Evolutionary conservation across 2,329 filamentous ascomycete genomes (phyloP), one percentile per base, ranked within the genome.

Genomic region (Mycogone perniciosa): DNA sequence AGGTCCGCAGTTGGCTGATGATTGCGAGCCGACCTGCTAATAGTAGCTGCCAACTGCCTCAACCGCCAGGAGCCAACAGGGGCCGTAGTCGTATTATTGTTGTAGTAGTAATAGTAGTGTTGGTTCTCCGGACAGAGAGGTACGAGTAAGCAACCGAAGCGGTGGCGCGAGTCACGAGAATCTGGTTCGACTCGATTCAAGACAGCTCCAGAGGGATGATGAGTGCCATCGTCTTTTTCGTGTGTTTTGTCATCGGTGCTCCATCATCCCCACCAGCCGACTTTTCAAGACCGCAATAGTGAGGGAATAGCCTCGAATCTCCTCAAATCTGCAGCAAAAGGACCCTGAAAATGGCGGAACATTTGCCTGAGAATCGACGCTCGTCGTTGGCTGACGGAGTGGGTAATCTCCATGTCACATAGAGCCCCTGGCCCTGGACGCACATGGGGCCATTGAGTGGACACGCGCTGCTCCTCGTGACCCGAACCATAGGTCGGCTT

Each of bases 391-490:
- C 20, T 20, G 20, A 20, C 20, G 20, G 20, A 20, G 20, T 20
- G 20, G 27, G 38, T 37, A 27, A 10, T 8, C 31, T 31, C 8
- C 30, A n/a, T 20, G 11, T 20, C 10, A 31, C 37, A 46, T 33
- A 31, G 29, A 39, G 30, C 46, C 50, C 51, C 42, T 53, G 43
- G 40, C 27, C 31, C 39, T 27, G 46, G 46, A 43, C 31, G 33
- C 50, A 44, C 50, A 48, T 52, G 50, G 35, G 46, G n/a, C 33
- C 34, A 30, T 29, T 53, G 51, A 53, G 51, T 53, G 51, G 51
- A 50, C 46, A 50, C 41, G 37, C 34, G 9, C 11, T 26, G 41
- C 44, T 30, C 52, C 48, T 51, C 52, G 52, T 54, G 52, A 51
- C 44, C 35, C 13, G 35, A 20, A 20, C 20, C 20, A 20, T 20